Base-by-base conservation (phyloP, 2,329 filamentous ascomycete species). In the Ophiostoma angusticollis region DNA sequence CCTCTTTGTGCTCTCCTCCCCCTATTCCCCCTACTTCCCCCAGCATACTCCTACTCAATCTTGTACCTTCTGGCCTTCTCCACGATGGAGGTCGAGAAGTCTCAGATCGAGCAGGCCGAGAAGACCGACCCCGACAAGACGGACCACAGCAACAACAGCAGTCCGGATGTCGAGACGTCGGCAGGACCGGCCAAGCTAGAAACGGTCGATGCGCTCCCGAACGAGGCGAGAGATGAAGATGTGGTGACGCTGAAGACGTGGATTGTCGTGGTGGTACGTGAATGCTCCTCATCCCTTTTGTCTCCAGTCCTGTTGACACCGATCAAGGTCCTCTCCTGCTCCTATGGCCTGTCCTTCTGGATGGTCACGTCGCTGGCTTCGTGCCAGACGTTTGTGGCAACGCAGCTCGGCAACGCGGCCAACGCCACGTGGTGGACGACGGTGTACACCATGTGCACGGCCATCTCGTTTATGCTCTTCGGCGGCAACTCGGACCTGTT, bases 401-500 rank as follows among this genome's bases (percentile, higher is more conserved):
- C 39, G 12, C 32, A 40, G 14, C 39, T 40, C 16, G 39, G 39
- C 33, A 40, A 40, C 33, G 7, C 39, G 11, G 32, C 39, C 33
- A 40, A 40, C 22, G 14, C 39, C 8, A 33, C 39, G 3, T 40
- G 39, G 39, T 40, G 39, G 39, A 40, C 39, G 14, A 40, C 39
- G 8, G 39, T 40, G 14, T 40, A 40, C 33, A 41, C 33, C 18
- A 41, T 41, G 33, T 41, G 33, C 33, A 37, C 27, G 18, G 33
- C 39, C 19, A 41, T 42, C 31, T 42, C 40, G 14, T 35, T 42
- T 17, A 37, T 42, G 35, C 31, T 42, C 1, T 42, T 42, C 13
- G 40, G 40, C 9, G 40, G 35, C 12, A 66, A 66, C 47, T 62
- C 59, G 5, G 64, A 68, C 49, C 51, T 67, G 7, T 56, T 67